phyloP scores from a whole-genome alignment of 352 stramenopile genomes.

The Globisporangium okanoganense region DNA sequence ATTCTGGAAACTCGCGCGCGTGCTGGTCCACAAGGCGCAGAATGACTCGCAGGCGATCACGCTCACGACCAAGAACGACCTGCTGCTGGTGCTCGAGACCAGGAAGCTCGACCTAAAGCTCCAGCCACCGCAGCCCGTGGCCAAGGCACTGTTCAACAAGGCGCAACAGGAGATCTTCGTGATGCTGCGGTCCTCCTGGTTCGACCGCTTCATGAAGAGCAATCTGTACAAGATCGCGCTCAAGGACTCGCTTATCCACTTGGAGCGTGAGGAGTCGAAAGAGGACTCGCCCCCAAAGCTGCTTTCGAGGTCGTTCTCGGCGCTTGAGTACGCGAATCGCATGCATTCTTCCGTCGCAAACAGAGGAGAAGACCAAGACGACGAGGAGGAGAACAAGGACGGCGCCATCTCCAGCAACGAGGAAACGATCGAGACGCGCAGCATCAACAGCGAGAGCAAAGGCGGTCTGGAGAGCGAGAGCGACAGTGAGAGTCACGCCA shows the following conservation, averaged over 20 bases:
- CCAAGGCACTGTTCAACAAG: slow-evolving; percentile 47
- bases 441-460: slow-evolving; percentile 14
- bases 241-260: slow-evolving; percentile 65
- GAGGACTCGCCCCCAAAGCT: slow-evolving; percentile 68
- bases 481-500: slow-evolving; percentile 29
- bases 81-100: slow-evolving; percentile 45
- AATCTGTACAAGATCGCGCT: slow-evolving; percentile 78
- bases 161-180: slow-evolving; percentile 82
- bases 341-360: slow-evolving; percentile 5
- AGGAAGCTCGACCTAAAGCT: slow-evolving; percentile 40
- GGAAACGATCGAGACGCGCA: slow-evolving; percentile 10
- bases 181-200: slow-evolving; percentile 79
- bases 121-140: slow-evolving; percentile 34
- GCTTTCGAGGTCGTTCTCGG: slow-evolving; percentile 56
- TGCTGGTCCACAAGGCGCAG: slow-evolving; percentile 69
- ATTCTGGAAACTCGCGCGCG: slow-evolving; percentile 66
- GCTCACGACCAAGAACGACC: slow-evolving; percentile 64
- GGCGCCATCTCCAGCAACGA: slow-evolving; percentile 8
- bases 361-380: slow-evolving; percentile 3
- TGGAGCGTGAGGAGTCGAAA: slow-evolving; percentile 53
- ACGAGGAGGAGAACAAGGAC: slow-evolving; percentile 13
- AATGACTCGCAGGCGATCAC: slow-evolving; percentile 79
- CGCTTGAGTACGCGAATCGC: slow-evolving; percentile 24
- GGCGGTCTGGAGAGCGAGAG: slow-evolving; percentile 10
- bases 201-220: slow-evolving; percentile 82